phyloP scores from a whole-genome alignment of 176 grass and related monocot species.

The Olyra latifolia region DNA sequence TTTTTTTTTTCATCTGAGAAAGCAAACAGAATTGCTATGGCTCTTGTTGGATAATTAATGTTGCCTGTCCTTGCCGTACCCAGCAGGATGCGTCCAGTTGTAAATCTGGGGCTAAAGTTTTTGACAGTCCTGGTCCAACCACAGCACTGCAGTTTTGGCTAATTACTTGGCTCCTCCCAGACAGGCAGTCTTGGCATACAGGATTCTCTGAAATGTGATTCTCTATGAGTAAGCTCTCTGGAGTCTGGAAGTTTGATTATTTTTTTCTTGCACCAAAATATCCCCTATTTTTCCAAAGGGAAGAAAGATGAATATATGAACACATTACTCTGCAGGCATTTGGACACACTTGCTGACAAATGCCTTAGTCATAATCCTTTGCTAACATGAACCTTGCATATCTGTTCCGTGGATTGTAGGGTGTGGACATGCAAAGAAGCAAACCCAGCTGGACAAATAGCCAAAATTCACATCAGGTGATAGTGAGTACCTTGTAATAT shows the following conservation, averaged over 20 bases:
- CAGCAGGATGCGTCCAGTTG: conserved; percentile 36
- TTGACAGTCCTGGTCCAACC: conserved; percentile 29
- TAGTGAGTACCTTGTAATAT: not conserved
- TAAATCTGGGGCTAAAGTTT: conserved; percentile 44
- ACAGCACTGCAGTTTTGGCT: conserved; percentile 28
- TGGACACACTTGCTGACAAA: not conserved
- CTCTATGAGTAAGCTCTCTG: not conserved
- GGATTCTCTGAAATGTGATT: not conserved
- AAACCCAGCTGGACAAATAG: not conserved
- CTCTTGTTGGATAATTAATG: conserved; percentile 30
- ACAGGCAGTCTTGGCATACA: conserved; percentile 23
- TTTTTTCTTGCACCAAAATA: not conserved
- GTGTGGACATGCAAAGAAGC: not conserved
- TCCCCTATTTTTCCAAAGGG: not conserved
- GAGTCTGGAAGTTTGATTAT: not conserved
- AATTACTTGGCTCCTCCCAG: conserved; percentile 26
- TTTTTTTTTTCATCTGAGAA: not conserved
- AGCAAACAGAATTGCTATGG: not conserved
- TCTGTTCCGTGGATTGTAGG: not conserved
- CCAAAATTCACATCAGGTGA: not conserved
- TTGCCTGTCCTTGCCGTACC: conserved; percentile 17
- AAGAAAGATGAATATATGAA: too few relatives aligned
- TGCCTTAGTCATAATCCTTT: not conserved
- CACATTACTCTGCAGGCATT: not conserved
- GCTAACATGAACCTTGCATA: not conserved